phyloP scores from a whole-genome alignment of 352 stramenopile genomes.

The Phytophthora litchii region DNA sequence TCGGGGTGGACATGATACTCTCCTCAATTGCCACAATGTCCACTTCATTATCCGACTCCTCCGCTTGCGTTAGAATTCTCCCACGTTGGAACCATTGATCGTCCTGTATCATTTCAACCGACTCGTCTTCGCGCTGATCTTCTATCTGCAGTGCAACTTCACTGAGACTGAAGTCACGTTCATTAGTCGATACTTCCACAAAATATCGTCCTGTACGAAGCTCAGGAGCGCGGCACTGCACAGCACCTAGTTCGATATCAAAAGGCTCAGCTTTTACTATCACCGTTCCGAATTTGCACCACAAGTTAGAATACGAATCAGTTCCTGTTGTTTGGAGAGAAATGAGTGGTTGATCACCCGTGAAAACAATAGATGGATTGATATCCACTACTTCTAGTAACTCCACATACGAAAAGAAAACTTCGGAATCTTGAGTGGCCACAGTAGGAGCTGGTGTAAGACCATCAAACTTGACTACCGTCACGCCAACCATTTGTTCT shows the following conservation, averaged over 20 bases:
- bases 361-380: slow-evolving; percentile 20
- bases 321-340: slow-evolving; percentile 26
- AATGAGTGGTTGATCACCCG: slow-evolving; percentile 27
- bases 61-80: slow-evolving; percentile 31
- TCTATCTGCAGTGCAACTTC: slow-evolving; percentile 35
- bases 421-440: slow-evolving; percentile 5
- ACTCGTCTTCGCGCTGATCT: slow-evolving; percentile 29
- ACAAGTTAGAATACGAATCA: slow-evolving; percentile 12
- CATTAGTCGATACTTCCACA: slow-evolving; percentile 51
- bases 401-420: slow-evolving; percentile 45
- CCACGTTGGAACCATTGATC: slow-evolving; percentile 23
- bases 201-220: slow-evolving; percentile 20
- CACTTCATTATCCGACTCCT: slow-evolving; percentile 55
- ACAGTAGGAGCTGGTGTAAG: neutral
- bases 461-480: slow-evolving; percentile 28
- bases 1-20: slow-evolving; percentile 36
- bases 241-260: neutral
- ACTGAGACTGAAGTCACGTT: slow-evolving; percentile 45
- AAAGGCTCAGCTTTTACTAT: slow-evolving; percentile 26
- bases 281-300: slow-evolving; percentile 47
- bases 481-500: slow-evolving; percentile 31
- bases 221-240: slow-evolving; percentile 29
- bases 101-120: too few relatives aligned
- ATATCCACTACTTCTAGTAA: slow-evolving; percentile 36
- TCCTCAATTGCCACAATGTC: slow-evolving; percentile 40